A percentile compares a stretch with the other conserved stretches of the same genome.
phyloP scores from a whole-genome alignment of 768 basidiomycete species.

The Naganishia randhawae region DNA sequence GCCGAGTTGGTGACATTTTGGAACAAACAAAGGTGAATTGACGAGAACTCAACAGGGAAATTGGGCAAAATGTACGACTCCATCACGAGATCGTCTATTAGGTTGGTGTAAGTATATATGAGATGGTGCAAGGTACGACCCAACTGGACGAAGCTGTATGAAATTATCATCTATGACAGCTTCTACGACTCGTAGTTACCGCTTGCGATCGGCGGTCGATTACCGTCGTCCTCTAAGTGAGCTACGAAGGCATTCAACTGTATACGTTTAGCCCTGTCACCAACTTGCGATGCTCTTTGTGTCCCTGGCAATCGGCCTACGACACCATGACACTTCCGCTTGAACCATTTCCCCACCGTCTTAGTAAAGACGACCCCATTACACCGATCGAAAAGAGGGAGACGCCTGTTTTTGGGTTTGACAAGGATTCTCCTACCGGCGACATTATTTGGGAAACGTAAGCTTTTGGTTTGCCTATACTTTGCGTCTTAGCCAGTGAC shows the following conservation, averaged over 20 bases:
- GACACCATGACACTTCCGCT: conserved; percentile 5
- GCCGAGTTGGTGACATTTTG: conserved; percentile 63
- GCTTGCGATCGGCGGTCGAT: too few species aligned
- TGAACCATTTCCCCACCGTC: conserved; percentile 9
- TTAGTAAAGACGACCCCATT: background rate
- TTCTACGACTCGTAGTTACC: too few species aligned
- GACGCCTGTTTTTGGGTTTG: conserved; percentile 3
- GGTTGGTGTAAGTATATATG: background rate
- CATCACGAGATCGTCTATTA: conserved; percentile 35
- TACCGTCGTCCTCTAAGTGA: too few species aligned
- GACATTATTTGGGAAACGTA: conserved; percentile 13
- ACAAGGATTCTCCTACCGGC: conserved; percentile 15
- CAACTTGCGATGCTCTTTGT: background rate
- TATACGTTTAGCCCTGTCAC: background rate
- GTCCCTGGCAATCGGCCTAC: background rate
- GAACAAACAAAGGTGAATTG: conserved; percentile 58
- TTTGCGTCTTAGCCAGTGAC: background rate
- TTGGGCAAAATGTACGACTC: conserved; percentile 48
- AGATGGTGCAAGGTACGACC: too few species aligned
- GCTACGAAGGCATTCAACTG: background rate
- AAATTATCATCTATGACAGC: too few species aligned
- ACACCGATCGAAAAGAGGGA: conserved; percentile 17
- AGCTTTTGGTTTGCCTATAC: background rate
- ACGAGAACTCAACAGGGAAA: conserved; percentile 37
- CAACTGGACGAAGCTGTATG: too few species aligned